Evolutionary conservation across 495 filamentous ascomycete species (phyloP).

Genomic region (Xylaria nigripes): DNA sequence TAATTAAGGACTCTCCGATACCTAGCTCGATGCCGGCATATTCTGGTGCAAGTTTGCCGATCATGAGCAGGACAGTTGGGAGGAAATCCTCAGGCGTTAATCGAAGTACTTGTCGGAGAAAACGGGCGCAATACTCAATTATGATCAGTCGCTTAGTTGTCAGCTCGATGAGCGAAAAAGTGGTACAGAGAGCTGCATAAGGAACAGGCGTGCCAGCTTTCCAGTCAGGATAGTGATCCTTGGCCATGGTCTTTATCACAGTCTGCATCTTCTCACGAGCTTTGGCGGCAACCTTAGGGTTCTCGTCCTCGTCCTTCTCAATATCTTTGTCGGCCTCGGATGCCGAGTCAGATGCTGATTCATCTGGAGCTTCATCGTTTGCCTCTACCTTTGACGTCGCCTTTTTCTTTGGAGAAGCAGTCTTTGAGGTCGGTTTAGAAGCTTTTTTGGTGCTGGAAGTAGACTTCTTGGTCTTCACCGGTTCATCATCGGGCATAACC

Average conservation of each 20-base stretch:
- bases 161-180: constrained; percentile 87
- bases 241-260: constrained; percentile 51
- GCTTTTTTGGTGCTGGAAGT: not conserved
- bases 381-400: constrained; percentile 11
- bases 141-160: constrained; percentile 87
- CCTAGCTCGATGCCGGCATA: constrained; percentile 93
- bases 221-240: constrained; percentile 93
- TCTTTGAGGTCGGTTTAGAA: not conserved
- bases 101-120: constrained; percentile 85
- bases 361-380: constrained; percentile 34
- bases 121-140: constrained; percentile 76
- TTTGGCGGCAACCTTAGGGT: constrained; percentile 66
- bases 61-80: constrained; percentile 85
- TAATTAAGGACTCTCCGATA: constrained; percentile 94
- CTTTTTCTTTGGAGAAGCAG: constrained; percentile 18
- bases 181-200: constrained; percentile 89
- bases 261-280: constrained; percentile 78
- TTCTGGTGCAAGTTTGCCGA: constrained; percentile 94
- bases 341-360: constrained; percentile 44
- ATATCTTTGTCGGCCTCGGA: constrained; percentile 44
- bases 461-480: constrained; percentile 14
- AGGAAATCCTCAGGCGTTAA: constrained; percentile 84
- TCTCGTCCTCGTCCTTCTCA: constrained; percentile 61
- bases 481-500: constrained; percentile 33
- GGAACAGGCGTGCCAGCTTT: constrained; percentile 78